These are phyloP conservation scores for Caryopteris hybrid DNA, from an alignment of 305 asterid species.

Conservation along the genomic window DNA sequence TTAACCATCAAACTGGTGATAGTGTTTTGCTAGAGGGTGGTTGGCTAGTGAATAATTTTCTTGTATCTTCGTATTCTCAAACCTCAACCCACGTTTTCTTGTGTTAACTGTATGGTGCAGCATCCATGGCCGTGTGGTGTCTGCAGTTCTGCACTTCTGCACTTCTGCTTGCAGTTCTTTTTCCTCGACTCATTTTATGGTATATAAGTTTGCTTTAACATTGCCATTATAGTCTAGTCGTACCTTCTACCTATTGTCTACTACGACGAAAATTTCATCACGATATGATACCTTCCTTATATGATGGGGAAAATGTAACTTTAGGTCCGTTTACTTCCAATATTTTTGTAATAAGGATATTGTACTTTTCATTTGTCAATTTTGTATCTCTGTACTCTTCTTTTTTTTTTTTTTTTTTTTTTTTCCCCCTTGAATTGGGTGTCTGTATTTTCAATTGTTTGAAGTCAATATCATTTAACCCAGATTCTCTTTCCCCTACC, in stretches of 20 bases:
- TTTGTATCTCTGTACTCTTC: no score
- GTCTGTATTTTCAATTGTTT: no score
- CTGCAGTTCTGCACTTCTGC: slow-evolving; percentile 2
- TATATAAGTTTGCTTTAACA: neutral
- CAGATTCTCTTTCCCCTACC: no score
- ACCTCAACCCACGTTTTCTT: slow-evolving; percentile 11
- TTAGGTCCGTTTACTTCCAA: no score
- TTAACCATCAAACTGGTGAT: no score
- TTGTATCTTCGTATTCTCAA: slow-evolving; percentile 6
- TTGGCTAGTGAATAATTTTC: slow-evolving; percentile 24
- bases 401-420: no score
- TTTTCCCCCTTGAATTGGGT: no score
- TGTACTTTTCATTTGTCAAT: no score
- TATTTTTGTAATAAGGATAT: no score
- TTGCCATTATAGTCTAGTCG: neutral
- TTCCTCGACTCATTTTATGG: slow-evolving; percentile 24
- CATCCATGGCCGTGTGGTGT: slow-evolving; percentile 8
- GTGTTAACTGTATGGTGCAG: neutral
- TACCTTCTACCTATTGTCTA: neutral
- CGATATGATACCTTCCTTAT: no score
- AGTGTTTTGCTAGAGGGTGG: slow-evolving; percentile 17
- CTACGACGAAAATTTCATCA: neutral
- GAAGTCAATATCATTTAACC: no score
- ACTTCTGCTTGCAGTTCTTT: neutral
- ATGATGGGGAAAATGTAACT: neutral